A percentile compares a stretch with the other conserved stretches of the same genome.
Conservation (phyloP, 305 asterid genomes). For the Plantago coronopus region DNA sequence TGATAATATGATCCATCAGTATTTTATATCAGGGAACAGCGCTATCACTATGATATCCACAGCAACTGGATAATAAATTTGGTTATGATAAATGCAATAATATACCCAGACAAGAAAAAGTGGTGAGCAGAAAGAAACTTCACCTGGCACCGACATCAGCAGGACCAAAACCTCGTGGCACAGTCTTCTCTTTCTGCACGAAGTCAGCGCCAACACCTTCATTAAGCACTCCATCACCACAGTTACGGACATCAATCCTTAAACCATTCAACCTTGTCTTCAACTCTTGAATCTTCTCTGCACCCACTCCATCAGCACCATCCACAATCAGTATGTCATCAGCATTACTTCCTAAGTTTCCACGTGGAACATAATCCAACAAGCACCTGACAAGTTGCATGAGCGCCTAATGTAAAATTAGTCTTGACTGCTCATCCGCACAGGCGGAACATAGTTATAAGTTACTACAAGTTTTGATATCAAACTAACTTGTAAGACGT, state of each 20-base stretch:
- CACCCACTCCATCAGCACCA: constrained; percentile 94
- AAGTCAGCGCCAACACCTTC: constrained; percentile 95
- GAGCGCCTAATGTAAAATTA: constrained; percentile 13
- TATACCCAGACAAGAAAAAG: background rate
- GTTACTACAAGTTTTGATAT: background rate
- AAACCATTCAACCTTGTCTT: constrained; percentile 44
- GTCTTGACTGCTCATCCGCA: constrained; percentile 1
- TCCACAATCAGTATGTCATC: constrained; percentile 64
- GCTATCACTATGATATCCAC: background rate
- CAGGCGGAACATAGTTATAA: background rate
- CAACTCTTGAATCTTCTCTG: constrained; percentile 63
- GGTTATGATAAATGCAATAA: background rate
- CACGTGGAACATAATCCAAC: constrained; percentile 63
- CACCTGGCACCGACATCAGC: constrained; percentile 68
- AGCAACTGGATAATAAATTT: constrained; percentile 12
- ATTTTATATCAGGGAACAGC: constrained; percentile 2
- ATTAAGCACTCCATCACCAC: constrained; percentile 75
- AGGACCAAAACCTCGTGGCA: constrained; percentile 68
- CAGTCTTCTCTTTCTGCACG: constrained; percentile 89
- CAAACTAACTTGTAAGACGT: constrained; percentile 62
- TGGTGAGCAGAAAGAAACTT: constrained; percentile 25
- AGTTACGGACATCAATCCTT: constrained; percentile 65
- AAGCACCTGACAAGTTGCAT: constrained; percentile 46
- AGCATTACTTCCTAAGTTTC: constrained; percentile 25
- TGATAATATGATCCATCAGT: background rate